phyloP scores from a whole-genome alignment of 352 stramenopile genomes.

The Globisporangium nunn region DNA sequence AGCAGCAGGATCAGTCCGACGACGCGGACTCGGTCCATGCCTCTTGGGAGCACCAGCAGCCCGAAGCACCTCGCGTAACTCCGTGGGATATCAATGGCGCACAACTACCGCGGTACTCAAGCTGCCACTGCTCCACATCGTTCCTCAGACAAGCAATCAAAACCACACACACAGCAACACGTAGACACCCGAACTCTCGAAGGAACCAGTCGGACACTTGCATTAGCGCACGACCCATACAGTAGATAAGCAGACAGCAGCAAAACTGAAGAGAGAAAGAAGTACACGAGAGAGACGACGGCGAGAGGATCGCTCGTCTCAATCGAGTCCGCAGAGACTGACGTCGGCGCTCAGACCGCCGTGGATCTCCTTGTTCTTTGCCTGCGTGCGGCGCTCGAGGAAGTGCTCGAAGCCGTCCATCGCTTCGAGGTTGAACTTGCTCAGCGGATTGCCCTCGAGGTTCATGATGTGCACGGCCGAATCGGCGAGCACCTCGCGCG shows the following conservation, averaged over 20 bases:
- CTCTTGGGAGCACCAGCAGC: slow-evolving; percentile 10
- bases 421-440: slow-evolving; percentile 61
- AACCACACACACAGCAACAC: too few relatives aligned
- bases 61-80: slow-evolving; percentile 6
- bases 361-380: slow-evolving; percentile 87
- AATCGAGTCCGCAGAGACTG: slow-evolving; percentile 79
- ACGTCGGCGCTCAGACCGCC: slow-evolving; percentile 68
- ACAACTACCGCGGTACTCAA: too few relatives aligned
- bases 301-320: not conserved
- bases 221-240: not conserved
- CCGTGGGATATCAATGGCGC: too few relatives aligned
- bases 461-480: slow-evolving; percentile 80
- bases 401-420: slow-evolving; percentile 80
- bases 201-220: not conserved
- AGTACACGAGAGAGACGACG: too few relatives aligned
- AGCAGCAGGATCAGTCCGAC: not conserved
- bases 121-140: too few relatives aligned
- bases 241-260: not conserved
- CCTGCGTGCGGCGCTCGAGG: slow-evolving; percentile 57
- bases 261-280: not conserved
- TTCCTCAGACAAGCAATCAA: too few relatives aligned
- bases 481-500: slow-evolving; percentile 37
- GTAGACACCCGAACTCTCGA: too few relatives aligned
- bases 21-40: not conserved
- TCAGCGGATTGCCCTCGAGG: slow-evolving; percentile 74